Evolutionary conservation across 1,284 basidiomycete genomes (phyloP).

Genomic region (Leccinum fallax): DNA sequence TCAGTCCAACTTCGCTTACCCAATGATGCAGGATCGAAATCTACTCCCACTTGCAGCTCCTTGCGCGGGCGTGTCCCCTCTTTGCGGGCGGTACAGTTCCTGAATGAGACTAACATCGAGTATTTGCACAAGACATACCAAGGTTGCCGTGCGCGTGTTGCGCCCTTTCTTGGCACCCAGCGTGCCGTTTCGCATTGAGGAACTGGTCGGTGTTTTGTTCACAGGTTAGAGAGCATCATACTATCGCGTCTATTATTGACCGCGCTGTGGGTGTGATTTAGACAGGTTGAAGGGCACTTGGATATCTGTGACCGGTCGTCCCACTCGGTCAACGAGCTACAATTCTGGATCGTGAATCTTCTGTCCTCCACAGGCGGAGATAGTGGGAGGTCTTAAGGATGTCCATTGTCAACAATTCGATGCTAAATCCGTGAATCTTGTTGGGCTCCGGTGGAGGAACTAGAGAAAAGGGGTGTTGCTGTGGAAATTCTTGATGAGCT

Average conservation of each 20-base stretch:
- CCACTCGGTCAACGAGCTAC: too few relatives aligned
- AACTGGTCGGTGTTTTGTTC: not conserved
- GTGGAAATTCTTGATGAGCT: too few relatives aligned
- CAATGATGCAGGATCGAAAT: not conserved
- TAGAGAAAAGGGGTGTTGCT: too few relatives aligned
- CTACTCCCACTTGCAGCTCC: slow-evolving; percentile 6
- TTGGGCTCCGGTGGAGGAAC: too few relatives aligned
- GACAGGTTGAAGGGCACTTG: too few relatives aligned
- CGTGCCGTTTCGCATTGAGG: not conserved
- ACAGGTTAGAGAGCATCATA: not conserved
- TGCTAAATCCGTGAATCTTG: too few relatives aligned
- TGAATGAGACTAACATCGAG: not conserved
- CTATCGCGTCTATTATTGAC: not conserved
- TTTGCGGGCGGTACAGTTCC: not conserved
- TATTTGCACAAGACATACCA: not conserved
- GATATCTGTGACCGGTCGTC: too few relatives aligned
- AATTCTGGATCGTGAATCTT: too few relatives aligned
- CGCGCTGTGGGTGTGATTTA: not conserved
- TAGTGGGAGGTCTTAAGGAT: too few relatives aligned
- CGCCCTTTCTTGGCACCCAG: not conserved
- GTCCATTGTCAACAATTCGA: too few relatives aligned
- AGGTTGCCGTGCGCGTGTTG: not conserved
- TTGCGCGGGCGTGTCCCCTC: slow-evolving; percentile 17
- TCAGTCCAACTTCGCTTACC: slow-evolving; percentile 16
- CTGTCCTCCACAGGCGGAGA: too few relatives aligned